Percentiles rank a stretch among this genome's conserved stretches.
These are phyloP conservation scores for Piper betle DNA, from an alignment of 164 flowering plant genomes.

Conservation along the genomic window DNA sequence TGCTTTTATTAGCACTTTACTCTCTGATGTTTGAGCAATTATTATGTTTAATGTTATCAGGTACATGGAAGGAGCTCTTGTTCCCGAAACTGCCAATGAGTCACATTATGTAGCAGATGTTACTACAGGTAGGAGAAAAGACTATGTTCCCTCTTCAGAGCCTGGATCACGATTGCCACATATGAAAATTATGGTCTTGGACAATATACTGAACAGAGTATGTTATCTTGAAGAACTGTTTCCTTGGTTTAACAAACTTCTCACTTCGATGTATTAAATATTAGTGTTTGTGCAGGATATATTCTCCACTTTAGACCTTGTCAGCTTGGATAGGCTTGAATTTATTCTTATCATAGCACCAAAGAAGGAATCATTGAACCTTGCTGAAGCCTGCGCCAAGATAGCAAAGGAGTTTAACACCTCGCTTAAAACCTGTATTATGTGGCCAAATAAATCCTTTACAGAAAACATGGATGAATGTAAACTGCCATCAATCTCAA, in stretches of 20 bases:
- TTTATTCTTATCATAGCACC: slow-evolving; percentile 83
- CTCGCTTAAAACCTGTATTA: slow-evolving; percentile 42
- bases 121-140: slow-evolving; percentile 74
- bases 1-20: not conserved
- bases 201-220: slow-evolving; percentile 35
- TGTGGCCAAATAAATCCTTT: slow-evolving; percentile 47
- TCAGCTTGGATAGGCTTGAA: slow-evolving; percentile 52
- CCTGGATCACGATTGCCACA: slow-evolving; percentile 89
- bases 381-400: slow-evolving; percentile 54
- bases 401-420: slow-evolving; percentile 47
- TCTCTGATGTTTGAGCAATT: not conserved
- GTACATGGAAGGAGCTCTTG: slow-evolving; percentile 75
- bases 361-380: slow-evolving; percentile 35
- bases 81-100: slow-evolving; percentile 28
- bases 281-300: slow-evolving; percentile 22
- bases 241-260: not conserved
- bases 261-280: not conserved
- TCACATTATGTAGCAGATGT: slow-evolving; percentile 11
- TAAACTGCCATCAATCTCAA: slow-evolving; percentile 28
- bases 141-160: slow-evolving; percentile 62
- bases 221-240: slow-evolving; percentile 1
- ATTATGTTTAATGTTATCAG: slow-evolving; percentile 15
- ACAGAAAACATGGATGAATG: slow-evolving; percentile 14
- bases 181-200: slow-evolving; percentile 43
- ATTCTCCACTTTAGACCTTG: slow-evolving; percentile 71